Percentiles rank a stretch among this genome's conserved stretches.
phyloP scores from a whole-genome alignment of 306 rosid genomes.

The Luffa aegyptiaca region DNA sequence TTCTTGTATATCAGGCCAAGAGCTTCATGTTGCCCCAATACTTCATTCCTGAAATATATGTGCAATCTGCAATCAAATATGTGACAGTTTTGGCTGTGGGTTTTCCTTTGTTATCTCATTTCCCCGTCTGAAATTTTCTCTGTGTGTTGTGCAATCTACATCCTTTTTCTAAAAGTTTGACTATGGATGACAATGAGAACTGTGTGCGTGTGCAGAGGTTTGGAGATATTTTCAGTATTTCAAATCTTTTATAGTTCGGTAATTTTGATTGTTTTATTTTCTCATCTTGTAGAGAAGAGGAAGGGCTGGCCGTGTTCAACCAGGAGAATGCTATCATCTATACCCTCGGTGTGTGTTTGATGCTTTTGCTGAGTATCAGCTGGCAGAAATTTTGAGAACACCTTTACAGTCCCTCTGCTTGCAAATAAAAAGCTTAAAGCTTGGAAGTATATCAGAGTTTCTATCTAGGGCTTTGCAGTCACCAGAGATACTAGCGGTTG shows the following conservation, averaged over 20 bases:
- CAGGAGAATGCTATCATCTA: conserved; percentile 87
- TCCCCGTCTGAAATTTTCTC: background rate
- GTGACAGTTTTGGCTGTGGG: background rate
- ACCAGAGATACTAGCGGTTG: conserved; percentile 76
- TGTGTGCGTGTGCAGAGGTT: background rate
- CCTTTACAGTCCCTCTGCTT: conserved; percentile 93
- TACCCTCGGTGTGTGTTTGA: conserved; percentile 85
- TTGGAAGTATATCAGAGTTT: conserved; percentile 88
- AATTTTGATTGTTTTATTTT: conserved; percentile 9
- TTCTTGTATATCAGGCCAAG: background rate
- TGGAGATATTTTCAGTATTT: background rate
- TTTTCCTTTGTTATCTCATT: background rate
- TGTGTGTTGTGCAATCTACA: background rate
- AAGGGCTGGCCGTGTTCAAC: conserved; percentile 98
- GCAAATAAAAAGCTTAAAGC: conserved; percentile 90
- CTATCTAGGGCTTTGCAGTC: conserved; percentile 91
- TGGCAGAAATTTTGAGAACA: conserved; percentile 95
- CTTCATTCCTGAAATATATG: background rate
- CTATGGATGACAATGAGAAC: background rate
- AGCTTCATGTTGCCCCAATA: background rate
- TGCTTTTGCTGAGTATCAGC: conserved; percentile 76
- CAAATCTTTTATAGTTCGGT: conserved; percentile 1
- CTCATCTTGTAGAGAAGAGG: conserved; percentile 75
- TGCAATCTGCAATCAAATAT: background rate
- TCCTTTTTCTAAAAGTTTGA: background rate